Percentiles rank a stretch among this genome's conserved stretches.
Conservation (phyloP, 306 rosid genomes). For the Canavalia ensiformis region DNA sequence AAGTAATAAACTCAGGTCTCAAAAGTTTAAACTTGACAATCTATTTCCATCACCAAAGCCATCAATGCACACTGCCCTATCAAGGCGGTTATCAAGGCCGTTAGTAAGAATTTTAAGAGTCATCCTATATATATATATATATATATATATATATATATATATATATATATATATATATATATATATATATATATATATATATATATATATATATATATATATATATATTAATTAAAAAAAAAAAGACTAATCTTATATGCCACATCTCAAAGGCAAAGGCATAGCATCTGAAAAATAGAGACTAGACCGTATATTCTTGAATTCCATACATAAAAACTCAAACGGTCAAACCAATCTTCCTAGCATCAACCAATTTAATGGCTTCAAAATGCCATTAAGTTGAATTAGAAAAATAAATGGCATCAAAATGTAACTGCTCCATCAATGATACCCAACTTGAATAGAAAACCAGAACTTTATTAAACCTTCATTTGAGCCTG, state of each 20-base stretch:
- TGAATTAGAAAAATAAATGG: background rate
- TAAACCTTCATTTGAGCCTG: constrained; percentile 69
- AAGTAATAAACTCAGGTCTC: too few relatives aligned
- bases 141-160: too few relatives aligned
- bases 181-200: too few relatives aligned
- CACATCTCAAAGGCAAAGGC: constrained; percentile 68
- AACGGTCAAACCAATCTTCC: constrained; percentile 63
- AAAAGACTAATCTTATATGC: constrained; percentile 62
- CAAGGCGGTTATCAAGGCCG: too few relatives aligned
- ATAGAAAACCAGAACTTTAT: background rate
- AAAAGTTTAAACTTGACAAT: too few relatives aligned
- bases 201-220: too few relatives aligned
- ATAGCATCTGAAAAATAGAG: constrained; percentile 58
- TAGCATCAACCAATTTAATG: constrained; percentile 60
- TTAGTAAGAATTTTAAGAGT: too few relatives aligned
- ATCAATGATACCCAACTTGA: constrained; percentile 57
- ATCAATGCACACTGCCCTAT: too few relatives aligned
- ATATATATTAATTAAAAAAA: constrained; percentile 47
- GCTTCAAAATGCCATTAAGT: constrained; percentile 46
- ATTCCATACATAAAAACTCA: constrained; percentile 50
- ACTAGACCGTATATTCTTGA: constrained; percentile 60
- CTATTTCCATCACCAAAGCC: too few relatives aligned
- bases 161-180: too few relatives aligned
- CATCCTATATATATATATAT: too few relatives aligned
- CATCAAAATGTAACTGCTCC: constrained; percentile 58